These are phyloP conservation scores for Penicillium sp. DNA, from an alignment of 2,329 filamentous ascomycete genomes.

Conservation along the genomic window DNA sequence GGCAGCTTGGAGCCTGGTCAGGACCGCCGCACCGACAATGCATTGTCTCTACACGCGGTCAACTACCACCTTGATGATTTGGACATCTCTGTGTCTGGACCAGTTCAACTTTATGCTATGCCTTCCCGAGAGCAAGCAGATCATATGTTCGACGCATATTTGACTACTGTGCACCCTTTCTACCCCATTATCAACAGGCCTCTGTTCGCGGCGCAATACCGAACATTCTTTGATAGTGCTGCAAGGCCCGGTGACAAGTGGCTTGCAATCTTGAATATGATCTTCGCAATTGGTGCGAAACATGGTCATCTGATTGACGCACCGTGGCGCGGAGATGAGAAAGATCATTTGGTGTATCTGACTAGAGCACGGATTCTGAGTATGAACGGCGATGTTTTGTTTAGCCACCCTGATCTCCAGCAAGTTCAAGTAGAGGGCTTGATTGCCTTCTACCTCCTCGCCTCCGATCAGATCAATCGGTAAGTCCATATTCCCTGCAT, in stretches of 20 bases:
- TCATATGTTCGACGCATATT: conserved; percentile 45
- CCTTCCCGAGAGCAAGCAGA: conserved; percentile 45
- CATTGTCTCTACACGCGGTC: conserved; percentile 36
- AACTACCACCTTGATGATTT: conserved; percentile 50
- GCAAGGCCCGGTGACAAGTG: conserved; percentile 42
- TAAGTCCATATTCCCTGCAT: conserved; percentile 20
- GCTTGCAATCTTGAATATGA: conserved; percentile 50
- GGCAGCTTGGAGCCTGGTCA: conserved; percentile 29
- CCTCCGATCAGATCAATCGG: conserved; percentile 48
- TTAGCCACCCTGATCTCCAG: conserved; percentile 48
- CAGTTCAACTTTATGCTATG: conserved; percentile 45
- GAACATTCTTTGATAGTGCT: conserved; percentile 38
- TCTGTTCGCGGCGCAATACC: conserved; percentile 45
- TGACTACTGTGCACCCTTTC: conserved; percentile 45
- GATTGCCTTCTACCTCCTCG: conserved; percentile 47
- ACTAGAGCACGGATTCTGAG: conserved; percentile 46
- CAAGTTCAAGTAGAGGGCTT: conserved; percentile 49
- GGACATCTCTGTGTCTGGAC: conserved; percentile 42
- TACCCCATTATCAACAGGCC: conserved; percentile 48
- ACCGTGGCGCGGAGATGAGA: conserved; percentile 43
- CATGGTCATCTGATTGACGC: conserved; percentile 47
- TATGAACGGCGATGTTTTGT: conserved; percentile 45
- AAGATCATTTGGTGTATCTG: conserved; percentile 48
- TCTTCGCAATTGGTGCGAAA: conserved; percentile 48
- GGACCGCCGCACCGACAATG: conserved; percentile 30